These are phyloP conservation scores for Lippia alba DNA, from an alignment of 305 asterid genomes.

Conservation along the genomic window DNA sequence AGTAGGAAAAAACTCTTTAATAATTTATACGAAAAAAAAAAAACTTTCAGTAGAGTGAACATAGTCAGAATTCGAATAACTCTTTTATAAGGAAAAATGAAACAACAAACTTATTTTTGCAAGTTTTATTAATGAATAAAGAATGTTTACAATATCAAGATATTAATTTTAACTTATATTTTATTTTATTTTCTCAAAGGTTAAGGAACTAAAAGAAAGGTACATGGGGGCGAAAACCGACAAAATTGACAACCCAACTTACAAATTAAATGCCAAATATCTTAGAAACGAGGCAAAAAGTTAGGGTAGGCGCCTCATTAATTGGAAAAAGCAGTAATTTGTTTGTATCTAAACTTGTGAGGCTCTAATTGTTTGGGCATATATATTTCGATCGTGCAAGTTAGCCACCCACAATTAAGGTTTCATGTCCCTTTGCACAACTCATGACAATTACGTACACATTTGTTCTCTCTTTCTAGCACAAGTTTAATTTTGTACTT, in stretches of 20 bases:
- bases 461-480: background rate
- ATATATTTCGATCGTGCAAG: conserved; percentile 16
- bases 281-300: background rate
- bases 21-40: no score
- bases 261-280: conserved; percentile 6
- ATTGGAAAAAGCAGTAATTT: conserved; percentile 33
- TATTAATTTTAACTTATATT: no score
- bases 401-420: conserved; percentile 5
- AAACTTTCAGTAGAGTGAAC: no score
- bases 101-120: no score
- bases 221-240: background rate
- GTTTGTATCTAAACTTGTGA: conserved; percentile 21
- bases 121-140: no score
- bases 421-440: conserved; percentile 12
- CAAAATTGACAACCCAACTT: conserved; percentile 8
- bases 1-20: no score
- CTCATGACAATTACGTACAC: conserved; percentile 1
- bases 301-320: conserved; percentile 27
- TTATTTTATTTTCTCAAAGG: no score
- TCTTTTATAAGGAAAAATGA: no score
- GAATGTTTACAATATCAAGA: no score
- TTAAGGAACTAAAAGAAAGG: no score
- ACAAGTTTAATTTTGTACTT: conserved; percentile 34
- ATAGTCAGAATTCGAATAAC: no score
- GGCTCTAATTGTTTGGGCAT: conserved; percentile 29